Percentiles rank a stretch among this genome's conserved stretches.
These are phyloP conservation scores for Mycogone perniciosa DNA, from an alignment of 2,329 filamentous ascomycete genomes.

Conservation along the genomic window DNA sequence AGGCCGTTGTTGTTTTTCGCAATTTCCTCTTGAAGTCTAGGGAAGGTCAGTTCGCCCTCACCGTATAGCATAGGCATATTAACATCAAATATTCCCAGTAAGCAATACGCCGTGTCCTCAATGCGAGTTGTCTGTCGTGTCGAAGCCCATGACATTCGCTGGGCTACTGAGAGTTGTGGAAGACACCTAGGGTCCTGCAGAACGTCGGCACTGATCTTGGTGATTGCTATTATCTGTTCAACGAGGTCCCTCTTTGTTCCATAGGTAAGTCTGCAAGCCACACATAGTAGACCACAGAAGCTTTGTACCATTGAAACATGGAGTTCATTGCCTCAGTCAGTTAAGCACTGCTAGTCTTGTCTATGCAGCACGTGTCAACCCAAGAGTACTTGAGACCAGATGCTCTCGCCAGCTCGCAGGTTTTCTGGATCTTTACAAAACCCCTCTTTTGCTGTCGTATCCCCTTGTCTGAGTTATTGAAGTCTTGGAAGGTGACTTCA, in stretches of 20 bases:
- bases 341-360: slow-evolving; percentile 13
- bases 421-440: not conserved
- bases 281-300: not conserved
- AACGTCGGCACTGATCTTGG: not conserved
- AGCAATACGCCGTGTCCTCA: slow-evolving; percentile 22
- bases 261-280: not conserved
- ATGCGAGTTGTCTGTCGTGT: slow-evolving; percentile 16
- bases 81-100: slow-evolving; percentile 20
- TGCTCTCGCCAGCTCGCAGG: not conserved
- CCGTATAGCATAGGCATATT: slow-evolving; percentile 23
- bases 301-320: slow-evolving; percentile 12
- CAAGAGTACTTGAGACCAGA: slow-evolving; percentile 8
- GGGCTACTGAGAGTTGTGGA: slow-evolving; percentile 8
- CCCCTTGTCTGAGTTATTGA: not conserved
- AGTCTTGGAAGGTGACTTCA: slow-evolving; percentile 12
- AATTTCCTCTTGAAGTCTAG: slow-evolving; percentile 20
- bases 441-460: not conserved
- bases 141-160: slow-evolving; percentile 20
- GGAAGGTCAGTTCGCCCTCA: slow-evolving; percentile 15
- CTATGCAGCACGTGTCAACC: slow-evolving; percentile 16
- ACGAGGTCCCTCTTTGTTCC: not conserved
- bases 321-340: slow-evolving; percentile 12
- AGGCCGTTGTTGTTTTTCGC: slow-evolving; percentile 10
- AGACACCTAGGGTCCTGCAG: not conserved
- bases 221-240: not conserved